Base-by-base conservation (phyloP, 176 grass and related monocot species). In the Tuctoria greenei region DNA sequence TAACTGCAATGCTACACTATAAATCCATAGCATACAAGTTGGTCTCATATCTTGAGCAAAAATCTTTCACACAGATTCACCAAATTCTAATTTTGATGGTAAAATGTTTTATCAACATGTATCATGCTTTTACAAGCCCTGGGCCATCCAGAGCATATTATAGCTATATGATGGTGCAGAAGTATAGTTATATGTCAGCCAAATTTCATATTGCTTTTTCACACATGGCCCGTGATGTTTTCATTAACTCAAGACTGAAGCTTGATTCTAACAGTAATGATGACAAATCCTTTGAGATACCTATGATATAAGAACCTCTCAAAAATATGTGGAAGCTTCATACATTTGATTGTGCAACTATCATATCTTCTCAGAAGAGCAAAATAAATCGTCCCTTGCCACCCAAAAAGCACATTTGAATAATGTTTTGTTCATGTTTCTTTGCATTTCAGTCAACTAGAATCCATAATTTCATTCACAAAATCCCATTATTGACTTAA, bases 351-450 rank as follows among this genome's bases (percentile, higher is more conserved):
- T 51, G 47, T 7, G 17, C 47, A 51, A 51, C 47, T 51, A 17
- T 20, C 47, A 51, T 51, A 51, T 51, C 47, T 51, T 51, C 47
- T 51, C 35, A 65, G 2, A 51, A 73, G 73, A 13, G 34, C 37
- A 20, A 2, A 23, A 10, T 9, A 58, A 8, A 2, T 24, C 24
- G 25, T 74, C 1, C 5, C 16, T 4, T 47, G 27, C 27, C 61
- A 67, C 38, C 21, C 13, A 49, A 75, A 72, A 83, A 83, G 16
- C 2, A 2, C 52, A 50, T 69, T 64, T 25, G 12, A 57, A 38
- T 46, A 20, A 20, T 15, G 11, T 7, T n/a, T 0, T 8, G 2
- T 36, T 24, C 12, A 35, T 34, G 57, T 75, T 56, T 13, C 59
- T 49, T 65, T 47, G 27, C 1, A 50, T 16, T 31, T 31, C 83